Evolutionary conservation across 768 basidiomycete species (phyloP).

Genomic region (Peribolospora baueri): DNA sequence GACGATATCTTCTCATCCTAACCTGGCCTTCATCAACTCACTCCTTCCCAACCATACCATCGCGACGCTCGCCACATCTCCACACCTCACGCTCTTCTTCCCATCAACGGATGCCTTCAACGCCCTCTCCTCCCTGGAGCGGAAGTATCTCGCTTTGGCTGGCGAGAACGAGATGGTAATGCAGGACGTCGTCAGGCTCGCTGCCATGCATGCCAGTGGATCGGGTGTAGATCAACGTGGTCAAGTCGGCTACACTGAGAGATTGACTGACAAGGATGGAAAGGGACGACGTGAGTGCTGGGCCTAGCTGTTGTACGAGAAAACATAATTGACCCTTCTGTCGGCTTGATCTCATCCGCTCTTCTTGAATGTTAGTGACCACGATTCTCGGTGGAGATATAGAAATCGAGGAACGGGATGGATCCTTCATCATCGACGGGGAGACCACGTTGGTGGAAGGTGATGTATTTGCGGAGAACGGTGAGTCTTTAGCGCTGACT

Average conservation of each 20-base stretch:
- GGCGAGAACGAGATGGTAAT: constrained; percentile 43
- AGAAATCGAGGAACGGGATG: constrained; percentile 30
- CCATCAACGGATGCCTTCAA: constrained; percentile 68
- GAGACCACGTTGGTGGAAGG: constrained; percentile 34
- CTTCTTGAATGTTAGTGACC: constrained; percentile 8
- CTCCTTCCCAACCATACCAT: constrained; percentile 40
- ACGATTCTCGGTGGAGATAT: constrained; percentile 32
- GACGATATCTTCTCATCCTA: constrained; percentile 33
- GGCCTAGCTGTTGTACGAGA: background rate
- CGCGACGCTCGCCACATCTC: constrained; percentile 24
- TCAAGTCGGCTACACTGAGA: no score
- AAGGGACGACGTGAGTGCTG: no score
- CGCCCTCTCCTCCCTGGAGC: constrained; percentile 48
- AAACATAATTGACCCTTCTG: no score
- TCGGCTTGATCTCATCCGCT: no score
- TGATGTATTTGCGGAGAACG: constrained; percentile 82
- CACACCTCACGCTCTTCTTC: constrained; percentile 65
- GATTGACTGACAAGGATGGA: no score
- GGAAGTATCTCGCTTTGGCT: constrained; percentile 45
- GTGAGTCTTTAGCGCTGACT: constrained; percentile 6
- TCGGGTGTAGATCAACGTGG: background rate
- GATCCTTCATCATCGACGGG: constrained; percentile 21
- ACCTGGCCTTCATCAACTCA: constrained; percentile 47
- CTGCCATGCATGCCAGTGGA: constrained; percentile 51
- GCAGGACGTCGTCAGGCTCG: constrained; percentile 49